A percentile compares a stretch with the other conserved stretches of the same genome.
These are phyloP conservation scores for Fusarium hainanense DNA, from an alignment of 2,329 filamentous ascomycete species.

Conservation along the genomic window DNA sequence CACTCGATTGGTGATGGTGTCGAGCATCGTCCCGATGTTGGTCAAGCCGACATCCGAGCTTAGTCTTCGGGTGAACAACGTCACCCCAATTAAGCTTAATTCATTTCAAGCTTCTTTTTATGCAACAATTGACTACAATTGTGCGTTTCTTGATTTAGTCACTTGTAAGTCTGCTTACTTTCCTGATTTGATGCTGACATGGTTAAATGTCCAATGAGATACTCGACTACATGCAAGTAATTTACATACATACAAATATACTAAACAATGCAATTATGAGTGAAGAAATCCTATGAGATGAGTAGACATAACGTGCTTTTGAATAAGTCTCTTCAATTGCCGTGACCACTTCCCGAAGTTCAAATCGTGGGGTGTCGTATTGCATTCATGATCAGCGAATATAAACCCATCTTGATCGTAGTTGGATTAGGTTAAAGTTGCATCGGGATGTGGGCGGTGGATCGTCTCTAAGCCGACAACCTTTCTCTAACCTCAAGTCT, in stretches of 20 bases:
- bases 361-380: conserved; percentile 22
- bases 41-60: neutral
- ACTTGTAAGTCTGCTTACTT: neutral
- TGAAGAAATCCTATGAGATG: too few relatives aligned
- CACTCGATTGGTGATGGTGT: neutral
- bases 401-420: neutral
- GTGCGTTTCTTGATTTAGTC: fast-evolving
- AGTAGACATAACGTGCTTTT: neutral
- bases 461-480: neutral
- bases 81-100: conserved; percentile 13
- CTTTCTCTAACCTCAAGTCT: neutral
- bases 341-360: conserved; percentile 20
- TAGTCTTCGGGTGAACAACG: neutral
- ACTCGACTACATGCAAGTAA: neutral
- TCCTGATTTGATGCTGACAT: neutral
- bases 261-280: neutral
- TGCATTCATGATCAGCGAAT: conserved; percentile 23
- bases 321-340: conserved; percentile 14
- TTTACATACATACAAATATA: neutral
- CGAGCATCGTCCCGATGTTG: neutral
- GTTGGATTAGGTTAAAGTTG: neutral
- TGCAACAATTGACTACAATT: neutral
- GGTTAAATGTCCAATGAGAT: neutral
- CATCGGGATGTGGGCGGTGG: conserved; percentile 15
- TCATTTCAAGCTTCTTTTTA: conserved; percentile 26